A percentile compares a stretch with the other conserved stretches of the same genome.
These are phyloP conservation scores for Albophoma yamanashiensis DNA, from an alignment of 2,329 filamentous ascomycete genomes.

Conservation along the genomic window DNA sequence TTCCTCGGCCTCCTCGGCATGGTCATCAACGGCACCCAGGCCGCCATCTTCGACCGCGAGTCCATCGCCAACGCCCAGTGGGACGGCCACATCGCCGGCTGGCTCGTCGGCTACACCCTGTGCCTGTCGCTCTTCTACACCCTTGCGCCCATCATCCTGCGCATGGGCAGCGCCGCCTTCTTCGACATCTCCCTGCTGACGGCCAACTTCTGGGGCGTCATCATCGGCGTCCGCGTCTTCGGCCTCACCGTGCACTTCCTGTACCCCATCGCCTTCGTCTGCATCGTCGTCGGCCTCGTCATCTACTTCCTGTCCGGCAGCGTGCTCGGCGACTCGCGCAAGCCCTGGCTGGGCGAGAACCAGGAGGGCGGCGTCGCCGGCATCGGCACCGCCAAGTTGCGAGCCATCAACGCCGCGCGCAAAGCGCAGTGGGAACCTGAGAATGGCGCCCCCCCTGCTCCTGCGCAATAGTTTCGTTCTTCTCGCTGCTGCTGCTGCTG, in stretches of 20 bases:
- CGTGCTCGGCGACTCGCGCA: constrained; percentile 76
- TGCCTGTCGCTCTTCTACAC: constrained; percentile 79
- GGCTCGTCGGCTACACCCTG: constrained; percentile 82
- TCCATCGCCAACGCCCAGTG: constrained; percentile 7
- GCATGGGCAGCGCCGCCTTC: constrained; percentile 84
- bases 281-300: constrained; percentile 77
- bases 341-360: constrained; percentile 86
- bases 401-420: constrained; percentile 50
- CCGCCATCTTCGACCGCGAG: constrained; percentile 78
- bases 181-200: constrained; percentile 94
- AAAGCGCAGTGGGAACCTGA: constrained; percentile 24
- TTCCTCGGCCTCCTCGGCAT: constrained; percentile 84
- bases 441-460: constrained; percentile 4
- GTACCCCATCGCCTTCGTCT: constrained; percentile 91
- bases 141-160: constrained; percentile 75
- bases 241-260: constrained; percentile 71
- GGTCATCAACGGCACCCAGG: constrained; percentile 84
- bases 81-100: constrained; percentile 50
- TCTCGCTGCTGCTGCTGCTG: not conserved
- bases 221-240: constrained; percentile 85
- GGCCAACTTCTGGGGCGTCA: constrained; percentile 93
- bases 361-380: constrained; percentile 76
- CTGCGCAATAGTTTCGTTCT: not conserved
- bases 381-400: constrained; percentile 74
- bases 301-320: constrained; percentile 81